Evolutionary conservation across 2,329 filamentous ascomycete genomes (phyloP).

Genomic region (Orbilia brochopaga): DNA sequence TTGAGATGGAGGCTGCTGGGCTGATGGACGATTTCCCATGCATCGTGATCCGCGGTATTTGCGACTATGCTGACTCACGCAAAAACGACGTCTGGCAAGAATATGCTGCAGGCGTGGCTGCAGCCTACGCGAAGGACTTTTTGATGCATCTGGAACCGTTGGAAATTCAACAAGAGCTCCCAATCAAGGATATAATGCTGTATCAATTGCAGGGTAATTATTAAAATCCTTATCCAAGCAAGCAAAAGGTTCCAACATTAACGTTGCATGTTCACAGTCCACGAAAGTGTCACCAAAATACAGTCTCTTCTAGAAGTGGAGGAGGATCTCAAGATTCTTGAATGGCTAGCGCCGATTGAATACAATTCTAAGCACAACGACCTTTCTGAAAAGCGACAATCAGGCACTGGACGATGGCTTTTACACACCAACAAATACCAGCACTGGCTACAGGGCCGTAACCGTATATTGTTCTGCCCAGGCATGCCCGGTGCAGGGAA

Average conservation of each 20-base stretch:
- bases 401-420: conserved; percentile 61
- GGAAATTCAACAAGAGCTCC: too few relatives aligned
- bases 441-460: conserved; percentile 55
- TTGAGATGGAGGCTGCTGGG: conserved; percentile 41
- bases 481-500: conserved; percentile 13
- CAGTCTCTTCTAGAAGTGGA: too few relatives aligned
- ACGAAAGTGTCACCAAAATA: too few relatives aligned
- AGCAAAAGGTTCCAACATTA: too few relatives aligned
- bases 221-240: too few relatives aligned
- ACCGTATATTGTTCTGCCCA: conserved; percentile 14
- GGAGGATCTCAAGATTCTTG: too few relatives aligned
- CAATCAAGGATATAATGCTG: too few relatives aligned
- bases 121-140: conserved; percentile 45
- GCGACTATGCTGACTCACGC: conserved; percentile 52
- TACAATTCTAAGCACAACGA: conserved; percentile 1
- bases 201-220: too few relatives aligned
- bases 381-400: conserved; percentile 56
- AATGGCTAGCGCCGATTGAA: conserved; percentile 21
- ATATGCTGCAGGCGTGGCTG: conserved; percentile 48
- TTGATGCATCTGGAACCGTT: conserved; percentile 1
- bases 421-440: conserved; percentile 58
- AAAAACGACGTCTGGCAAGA: conserved; percentile 51
- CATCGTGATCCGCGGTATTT: conserved; percentile 52
- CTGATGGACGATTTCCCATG: conserved; percentile 32
- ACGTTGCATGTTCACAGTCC: too few relatives aligned